These are phyloP conservation scores for Aegilops tauschii DNA, from an alignment of 176 grass and related monocot species.

Conservation along the genomic window DNA sequence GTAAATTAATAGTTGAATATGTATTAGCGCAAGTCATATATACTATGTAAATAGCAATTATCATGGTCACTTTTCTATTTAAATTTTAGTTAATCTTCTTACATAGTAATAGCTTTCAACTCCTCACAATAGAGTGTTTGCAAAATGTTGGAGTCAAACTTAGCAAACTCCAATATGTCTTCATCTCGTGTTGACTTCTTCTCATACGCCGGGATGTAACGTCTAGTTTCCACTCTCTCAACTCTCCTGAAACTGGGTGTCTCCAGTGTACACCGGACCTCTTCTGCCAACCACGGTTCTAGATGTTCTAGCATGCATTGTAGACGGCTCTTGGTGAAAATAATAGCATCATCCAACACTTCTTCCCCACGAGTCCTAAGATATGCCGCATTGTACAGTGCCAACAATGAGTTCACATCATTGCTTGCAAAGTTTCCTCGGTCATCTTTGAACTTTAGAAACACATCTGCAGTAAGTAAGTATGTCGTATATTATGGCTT, in stretches of 20 bases:
- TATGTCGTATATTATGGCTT: background rate
- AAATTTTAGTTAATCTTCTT: background rate
- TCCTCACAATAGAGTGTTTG: slow-evolving; percentile 41
- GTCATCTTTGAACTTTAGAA: slow-evolving; percentile 42
- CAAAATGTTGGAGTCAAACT: slow-evolving; percentile 42
- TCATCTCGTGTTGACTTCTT: background rate
- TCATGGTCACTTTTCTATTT: background rate
- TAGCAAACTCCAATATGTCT: slow-evolving; percentile 29
- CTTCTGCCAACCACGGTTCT: background rate
- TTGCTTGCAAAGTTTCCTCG: background rate
- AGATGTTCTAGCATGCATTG: background rate
- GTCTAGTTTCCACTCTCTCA: slow-evolving; percentile 26
- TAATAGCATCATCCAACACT: slow-evolving; percentile 27
- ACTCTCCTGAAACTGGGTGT: slow-evolving; percentile 27
- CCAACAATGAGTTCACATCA: slow-evolving; percentile 12
- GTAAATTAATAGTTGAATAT: background rate
- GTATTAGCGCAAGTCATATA: background rate
- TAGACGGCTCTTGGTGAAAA: background rate
- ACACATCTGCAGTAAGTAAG: slow-evolving; percentile 10
- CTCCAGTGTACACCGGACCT: slow-evolving; percentile 24
- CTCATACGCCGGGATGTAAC: slow-evolving; percentile 31
- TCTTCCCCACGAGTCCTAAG: slow-evolving; percentile 31
- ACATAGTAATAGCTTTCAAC: slow-evolving; percentile 20
- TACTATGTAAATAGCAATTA: background rate
- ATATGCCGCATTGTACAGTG: slow-evolving; percentile 43